Evolutionary conservation across 2,329 filamentous ascomycete species (phyloP), one percentile per base, ranked within the genome.

Genomic region (Rhytidhysteron rufulum): DNA sequence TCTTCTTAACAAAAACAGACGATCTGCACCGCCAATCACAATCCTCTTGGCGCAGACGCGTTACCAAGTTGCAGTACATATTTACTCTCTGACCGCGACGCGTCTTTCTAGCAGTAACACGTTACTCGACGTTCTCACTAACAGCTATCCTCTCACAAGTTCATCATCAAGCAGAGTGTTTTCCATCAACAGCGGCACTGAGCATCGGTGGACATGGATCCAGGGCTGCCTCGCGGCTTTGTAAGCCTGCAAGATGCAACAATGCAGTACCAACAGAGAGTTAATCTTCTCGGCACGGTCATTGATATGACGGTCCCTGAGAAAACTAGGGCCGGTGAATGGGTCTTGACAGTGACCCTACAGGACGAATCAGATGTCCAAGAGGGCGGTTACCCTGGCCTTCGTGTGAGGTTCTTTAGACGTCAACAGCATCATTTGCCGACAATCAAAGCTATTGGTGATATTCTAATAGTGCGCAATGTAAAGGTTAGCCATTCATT

Each of bases 201-300:
- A n/a, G n/a, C n/a, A n/a, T n/a, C n/a, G 5, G 34, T 40, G 31
- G 15, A 16, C 20, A 39, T 50, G 48, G 54, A 53, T n/a, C 44
- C 42, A 13, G 25, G 47, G 4, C 50, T 68, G 13, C 73, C 73
- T 3, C 41, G 58, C 2, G 63, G 64, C 27, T 78, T 79, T 50
- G 57, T 65, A 4, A 62, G 66, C 31, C 63, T 79, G 61, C 74
- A 49, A 55, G 65, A 46, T 58, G 80, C 44, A 63, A 74, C 37
- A 62, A 62, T 16, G 57, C 60, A 18, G 40, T 62, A 33, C 34
- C 48, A 7, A 13, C 50, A 19, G 57, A 20, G 41, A 5, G 69
- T 82, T 47, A 83, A 71, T 63, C 66, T 93, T 30, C 75, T 88
- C 37, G 89, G 88, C 1, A 64, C 91, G 4, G 77, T 91, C 3